These are phyloP conservation scores for Keithomyces neogunnii DNA, from an alignment of 2,329 filamentous ascomycete species.

Conservation along the genomic window DNA sequence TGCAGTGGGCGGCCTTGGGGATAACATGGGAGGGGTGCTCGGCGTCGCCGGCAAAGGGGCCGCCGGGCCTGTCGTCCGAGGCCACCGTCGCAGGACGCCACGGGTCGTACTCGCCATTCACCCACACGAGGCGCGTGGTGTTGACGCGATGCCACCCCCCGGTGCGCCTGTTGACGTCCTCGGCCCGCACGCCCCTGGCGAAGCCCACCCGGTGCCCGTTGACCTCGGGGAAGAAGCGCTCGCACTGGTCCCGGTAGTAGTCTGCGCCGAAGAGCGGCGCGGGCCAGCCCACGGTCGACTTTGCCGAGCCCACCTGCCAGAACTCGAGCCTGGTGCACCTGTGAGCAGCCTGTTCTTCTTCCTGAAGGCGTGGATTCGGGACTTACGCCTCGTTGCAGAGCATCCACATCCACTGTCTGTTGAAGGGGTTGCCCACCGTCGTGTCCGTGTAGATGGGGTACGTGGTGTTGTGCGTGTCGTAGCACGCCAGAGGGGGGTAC, in stretches of 20 bases:
- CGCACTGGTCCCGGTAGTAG: conserved; percentile 49
- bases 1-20: conserved; percentile 45
- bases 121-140: conserved; percentile 46
- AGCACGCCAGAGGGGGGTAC: conserved; percentile 17
- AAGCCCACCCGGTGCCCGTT: conserved; percentile 28
- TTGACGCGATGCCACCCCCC: conserved; percentile 45
- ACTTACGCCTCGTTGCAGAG: conserved; percentile 52
- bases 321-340: conserved; percentile 13
- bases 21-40: conserved; percentile 44
- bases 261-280: conserved; percentile 34
- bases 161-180: conserved; percentile 42
- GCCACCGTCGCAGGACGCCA: conserved; percentile 48
- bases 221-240: conserved; percentile 43
- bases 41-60: conserved; percentile 38
- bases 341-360: too few species aligned
- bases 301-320: conserved; percentile 6
- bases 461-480: conserved; percentile 6
- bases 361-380: conserved; percentile 12
- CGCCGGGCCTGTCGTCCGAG: conserved; percentile 43
- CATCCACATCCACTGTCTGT: conserved; percentile 52
- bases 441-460: conserved; percentile 42
- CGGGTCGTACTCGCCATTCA: conserved; percentile 52
- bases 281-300: conserved; percentile 38
- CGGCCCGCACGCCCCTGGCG: conserved; percentile 5
- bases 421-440: conserved; percentile 30